Evolutionary conservation across 371 early-diverging fungal species (phyloP), one percentile per base, ranked within the genome.

Genomic region (Sporodiniella umbellata): DNA sequence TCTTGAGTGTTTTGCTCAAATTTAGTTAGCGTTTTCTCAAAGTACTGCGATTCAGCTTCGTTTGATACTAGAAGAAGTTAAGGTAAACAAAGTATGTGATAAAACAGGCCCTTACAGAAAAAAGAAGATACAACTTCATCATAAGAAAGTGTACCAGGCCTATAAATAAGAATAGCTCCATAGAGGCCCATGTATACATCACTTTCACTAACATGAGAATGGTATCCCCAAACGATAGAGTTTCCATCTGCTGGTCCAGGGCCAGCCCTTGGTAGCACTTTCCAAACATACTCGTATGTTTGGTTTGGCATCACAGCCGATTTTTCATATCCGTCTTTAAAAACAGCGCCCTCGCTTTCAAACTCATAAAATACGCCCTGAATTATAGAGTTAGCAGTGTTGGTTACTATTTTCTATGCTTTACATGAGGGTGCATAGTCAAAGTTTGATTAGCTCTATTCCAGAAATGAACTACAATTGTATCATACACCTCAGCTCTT

Each of bases 371-470:
- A 64, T 2, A 77, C 59, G 24, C 78, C 74, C 74, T 77, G 48
- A 0, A 22, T 3, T 33, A 18, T 7, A 21, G 19, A 17, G 48
- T 42, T 14, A 14, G 39, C 7, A 33, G n/a, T 8, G 4, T 15
- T 35, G 11, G n/a, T 38, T 43, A n/a, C 8, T 17, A 14, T 8
- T 45, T 23, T 26, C 11, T 48, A 14, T 19, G 17, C 35, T 56
- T 56, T 68, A 66, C 77, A 60, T 76, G 79, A 38, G 79, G 77
- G 59, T 80, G 79, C 40, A 78, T 72, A 8, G 75, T 68, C 51
- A 58, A 68, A 26, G 64, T 62, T 33, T 48, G 42, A 7, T 59
- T 33, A 0, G 73, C 75, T 42, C 43, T 63, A 53, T 78, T 78
- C 68, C 65, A 70, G 39, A 78, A 58, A 51, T 68, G 67, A 12